Percentiles rank a stretch among this genome's conserved stretches.
Conservation (phyloP, 2,329 filamentous ascomycete species). For the Stromatinia cepivora region DNA sequence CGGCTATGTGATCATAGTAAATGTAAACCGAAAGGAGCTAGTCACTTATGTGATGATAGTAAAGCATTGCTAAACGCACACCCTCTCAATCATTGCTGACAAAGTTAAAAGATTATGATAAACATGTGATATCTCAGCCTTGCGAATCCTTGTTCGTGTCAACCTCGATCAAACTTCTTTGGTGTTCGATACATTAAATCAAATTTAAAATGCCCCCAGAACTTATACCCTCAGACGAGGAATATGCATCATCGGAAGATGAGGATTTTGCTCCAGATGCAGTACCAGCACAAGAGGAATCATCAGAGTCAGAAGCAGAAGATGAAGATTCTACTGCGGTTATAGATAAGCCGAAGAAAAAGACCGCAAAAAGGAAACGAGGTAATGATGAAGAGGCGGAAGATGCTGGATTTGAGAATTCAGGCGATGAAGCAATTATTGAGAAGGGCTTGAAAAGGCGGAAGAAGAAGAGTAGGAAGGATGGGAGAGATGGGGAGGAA, state of each 20-base stretch:
- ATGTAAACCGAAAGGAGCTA: no score
- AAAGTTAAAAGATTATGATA: no score
- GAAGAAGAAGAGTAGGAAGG: constrained; percentile 46
- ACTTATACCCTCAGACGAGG: constrained; percentile 43
- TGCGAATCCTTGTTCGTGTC: constrained; percentile 4
- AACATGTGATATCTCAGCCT: constrained; percentile 19
- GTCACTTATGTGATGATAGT: fast-evolving
- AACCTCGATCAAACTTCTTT: neutral
- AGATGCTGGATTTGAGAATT: constrained; percentile 61
- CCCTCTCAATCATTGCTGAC: neutral
- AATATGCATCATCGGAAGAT: constrained; percentile 70
- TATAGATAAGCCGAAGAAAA: constrained; percentile 17
- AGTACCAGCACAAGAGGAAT: constrained; percentile 47
- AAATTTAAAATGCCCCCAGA: constrained; percentile 36
- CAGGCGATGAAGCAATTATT: constrained; percentile 72
- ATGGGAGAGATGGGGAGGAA: constrained; percentile 53
- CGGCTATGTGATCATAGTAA: neutral
- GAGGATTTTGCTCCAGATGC: constrained; percentile 70
- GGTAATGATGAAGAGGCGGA: constrained; percentile 41
- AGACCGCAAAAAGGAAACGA: constrained; percentile 43
- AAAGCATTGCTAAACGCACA: neutral
- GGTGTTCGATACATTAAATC: neutral
- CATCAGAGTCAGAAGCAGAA: constrained; percentile 51
- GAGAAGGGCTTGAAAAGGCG: constrained; percentile 57
- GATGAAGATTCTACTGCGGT: constrained; percentile 40